Percentiles rank a stretch among this genome's conserved stretches.
Evolutionary conservation across 164 flowering plant species (phyloP).

Genomic region (Platanus orientalis): DNA sequence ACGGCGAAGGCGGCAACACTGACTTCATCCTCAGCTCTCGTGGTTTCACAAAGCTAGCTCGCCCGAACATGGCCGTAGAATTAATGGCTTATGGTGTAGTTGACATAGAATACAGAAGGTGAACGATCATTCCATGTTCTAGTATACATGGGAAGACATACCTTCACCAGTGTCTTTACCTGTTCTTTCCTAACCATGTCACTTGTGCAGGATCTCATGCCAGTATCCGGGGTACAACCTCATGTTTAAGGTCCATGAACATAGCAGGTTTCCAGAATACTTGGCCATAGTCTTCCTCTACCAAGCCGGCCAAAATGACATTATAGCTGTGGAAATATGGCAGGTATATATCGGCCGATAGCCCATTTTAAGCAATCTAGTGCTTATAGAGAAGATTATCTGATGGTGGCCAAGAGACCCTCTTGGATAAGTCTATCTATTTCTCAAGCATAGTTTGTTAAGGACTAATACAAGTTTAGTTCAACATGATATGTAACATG

Average conservation of each 20-base stretch:
- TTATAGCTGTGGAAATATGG: constrained; percentile 57
- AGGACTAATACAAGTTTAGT: background rate
- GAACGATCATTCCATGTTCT: background rate
- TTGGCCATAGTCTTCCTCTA: constrained; percentile 59
- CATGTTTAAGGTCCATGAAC: constrained; percentile 56
- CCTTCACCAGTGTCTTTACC: too few relatives aligned
- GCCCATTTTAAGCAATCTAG: too few relatives aligned
- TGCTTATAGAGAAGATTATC: too few relatives aligned
- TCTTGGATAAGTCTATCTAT: too few relatives aligned
- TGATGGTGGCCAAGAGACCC: too few relatives aligned
- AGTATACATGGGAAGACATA: too few relatives aligned
- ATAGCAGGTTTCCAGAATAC: constrained; percentile 60
- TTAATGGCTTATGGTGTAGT: constrained; percentile 65
- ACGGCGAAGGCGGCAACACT: constrained; percentile 72
- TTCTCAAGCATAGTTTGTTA: too few relatives aligned
- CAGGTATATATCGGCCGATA: constrained; percentile 38
- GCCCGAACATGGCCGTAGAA: constrained; percentile 28
- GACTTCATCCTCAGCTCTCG: constrained; percentile 74
- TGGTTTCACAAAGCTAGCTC: constrained; percentile 54
- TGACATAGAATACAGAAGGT: constrained; percentile 61
- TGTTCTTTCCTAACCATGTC: background rate
- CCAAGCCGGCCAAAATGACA: constrained; percentile 51
- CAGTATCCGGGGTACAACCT: constrained; percentile 42
- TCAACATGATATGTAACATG: background rate
- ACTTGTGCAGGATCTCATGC: constrained; percentile 48